Base-by-base conservation (phyloP, 2,329 filamentous ascomycete species). In the Hypoxylon sp. region DNA sequence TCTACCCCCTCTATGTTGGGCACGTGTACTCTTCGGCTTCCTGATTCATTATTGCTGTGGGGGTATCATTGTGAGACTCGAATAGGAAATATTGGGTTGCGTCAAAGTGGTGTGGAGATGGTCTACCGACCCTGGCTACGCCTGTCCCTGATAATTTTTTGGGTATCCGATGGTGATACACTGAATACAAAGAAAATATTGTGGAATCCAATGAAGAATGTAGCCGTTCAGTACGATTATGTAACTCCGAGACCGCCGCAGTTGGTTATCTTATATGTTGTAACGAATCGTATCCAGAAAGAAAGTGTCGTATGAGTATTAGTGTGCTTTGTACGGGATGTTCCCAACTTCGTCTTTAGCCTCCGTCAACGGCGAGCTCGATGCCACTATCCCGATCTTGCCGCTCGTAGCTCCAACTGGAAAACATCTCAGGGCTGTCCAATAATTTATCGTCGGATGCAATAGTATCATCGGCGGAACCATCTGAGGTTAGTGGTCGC, bases 311-410 rank as follows among this genome's bases (percentile, higher is more conserved):
- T 66, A 51, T 46, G 54, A 57, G 33, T 44, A 58, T 37, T 65
- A 49, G 13, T 57, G 46, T 49, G 42, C 25, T 46, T 13, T 20
- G 55, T 60, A 22, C 20, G 37, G 13, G 42, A 33, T 27, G 2
- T 55, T 35, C 27, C 8, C 40, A 56, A 53, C 25, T 59, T 27
- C 33, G 22, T 44, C 22, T 30, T 57, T 69, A 84, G 59, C 75
- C 75, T 35, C 79, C 78, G 22, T 85, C 84, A 0, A 75, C 69
- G 22, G 80, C 81, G 59, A 87, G 75, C 69, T 86, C 85, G 71
- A 87, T 84, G 37, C 85, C 85, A 70, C 85, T 87, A 73, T 87
- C 85, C 63, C 85, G 81, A 73, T 86, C 85, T 66, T 85, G 84
- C 10, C 81, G 75, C 40, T 78, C 79, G 72, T 57, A 61, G 58